Conservation (phyloP, 495 filamentous ascomycete species). For the Aspergillus conjunctus region DNA sequence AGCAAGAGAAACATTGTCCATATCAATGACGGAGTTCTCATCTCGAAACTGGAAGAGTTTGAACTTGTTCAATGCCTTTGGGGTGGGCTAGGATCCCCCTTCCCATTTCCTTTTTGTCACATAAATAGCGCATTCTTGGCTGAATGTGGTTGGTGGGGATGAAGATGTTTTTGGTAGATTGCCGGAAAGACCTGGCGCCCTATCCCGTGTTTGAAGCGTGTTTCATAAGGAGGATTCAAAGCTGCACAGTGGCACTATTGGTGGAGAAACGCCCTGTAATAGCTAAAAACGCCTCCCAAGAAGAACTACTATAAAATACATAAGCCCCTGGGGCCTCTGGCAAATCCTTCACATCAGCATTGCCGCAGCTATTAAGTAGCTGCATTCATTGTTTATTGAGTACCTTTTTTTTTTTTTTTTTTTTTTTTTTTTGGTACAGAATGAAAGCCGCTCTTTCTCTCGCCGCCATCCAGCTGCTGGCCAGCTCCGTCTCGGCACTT, state of each 20-base stretch:
- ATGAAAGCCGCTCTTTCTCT: slow-evolving; percentile 24
- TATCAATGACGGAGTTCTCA: no score
- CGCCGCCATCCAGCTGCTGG: slow-evolving; percentile 25
- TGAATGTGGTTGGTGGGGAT: background rate
- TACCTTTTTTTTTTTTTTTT: slow-evolving; percentile 4
- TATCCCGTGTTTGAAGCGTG: background rate
- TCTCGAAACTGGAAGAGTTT: no score
- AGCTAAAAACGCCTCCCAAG: no score
- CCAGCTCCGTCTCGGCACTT: slow-evolving; percentile 21
- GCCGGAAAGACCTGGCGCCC: background rate
- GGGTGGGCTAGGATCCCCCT: no score
- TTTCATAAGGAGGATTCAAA: background rate
- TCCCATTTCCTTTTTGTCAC: no score
- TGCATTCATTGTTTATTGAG: background rate
- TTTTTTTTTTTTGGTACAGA: slow-evolving; percentile 1
- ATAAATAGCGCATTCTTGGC: background rate
- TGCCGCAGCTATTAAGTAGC: slow-evolving; percentile 16
- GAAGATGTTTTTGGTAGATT: background rate
- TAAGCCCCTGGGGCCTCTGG: background rate
- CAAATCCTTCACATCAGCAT: background rate
- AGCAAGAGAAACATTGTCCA: no score
- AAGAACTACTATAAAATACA: no score
- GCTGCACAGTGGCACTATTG: background rate
- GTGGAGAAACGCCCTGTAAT: background rate
- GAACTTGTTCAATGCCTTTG: no score